Base-by-base conservation (phyloP, 805 yeast genomes). In the Sungouiozyma ichnusensis region DNA sequence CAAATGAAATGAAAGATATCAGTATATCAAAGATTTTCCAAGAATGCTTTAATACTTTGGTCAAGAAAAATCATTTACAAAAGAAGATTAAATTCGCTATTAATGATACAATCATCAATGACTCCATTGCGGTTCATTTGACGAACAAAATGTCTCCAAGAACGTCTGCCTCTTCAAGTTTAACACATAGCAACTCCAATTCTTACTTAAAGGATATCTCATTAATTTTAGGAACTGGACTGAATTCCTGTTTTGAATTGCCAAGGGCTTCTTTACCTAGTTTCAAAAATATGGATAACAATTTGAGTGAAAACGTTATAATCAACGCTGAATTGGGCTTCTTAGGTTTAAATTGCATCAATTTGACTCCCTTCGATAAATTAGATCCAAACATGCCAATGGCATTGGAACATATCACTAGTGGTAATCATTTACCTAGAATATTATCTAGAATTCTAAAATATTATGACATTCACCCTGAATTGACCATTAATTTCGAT, bases 221-320 rank as follows among this genome's bases (percentile, higher is more conserved):
- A 0, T 48, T 81, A 48, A 82, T 81, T 3, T 57, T 80, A 39
- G 87, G 88, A 1, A 81, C 88, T 2, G 88, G 88, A 1, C 58
- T 76, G 41, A 81, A 81, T 50, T 57, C 75, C 31, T 75, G 60
- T 64, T 75, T 62, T 50, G 57, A 54, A 24, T 20, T 57, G n/a
- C 53, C 55, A 16, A 42, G 37, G 5, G 29, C 38, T 3, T 9
- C 19, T 13, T 35, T 55, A 35, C 60, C 60, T 1, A 29, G 32
- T 5, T 40, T 38, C 7, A 55, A 52, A 37, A 37, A 7, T 37
- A 20, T 3, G 14, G 17, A 11, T 9, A 27, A 17, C 37, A 35
- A 32, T 19, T 16, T 17, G 6, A n/a, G 17, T 16, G 32, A 3
- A 16, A 42, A 46, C 8, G 44, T 48, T 9, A 38, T 58, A 11